A percentile compares a stretch with the other conserved stretches of the same genome.
These are phyloP conservation scores for Thelonectria rubi DNA, from an alignment of 2,329 filamentous ascomycete genomes.

Conservation along the genomic window DNA sequence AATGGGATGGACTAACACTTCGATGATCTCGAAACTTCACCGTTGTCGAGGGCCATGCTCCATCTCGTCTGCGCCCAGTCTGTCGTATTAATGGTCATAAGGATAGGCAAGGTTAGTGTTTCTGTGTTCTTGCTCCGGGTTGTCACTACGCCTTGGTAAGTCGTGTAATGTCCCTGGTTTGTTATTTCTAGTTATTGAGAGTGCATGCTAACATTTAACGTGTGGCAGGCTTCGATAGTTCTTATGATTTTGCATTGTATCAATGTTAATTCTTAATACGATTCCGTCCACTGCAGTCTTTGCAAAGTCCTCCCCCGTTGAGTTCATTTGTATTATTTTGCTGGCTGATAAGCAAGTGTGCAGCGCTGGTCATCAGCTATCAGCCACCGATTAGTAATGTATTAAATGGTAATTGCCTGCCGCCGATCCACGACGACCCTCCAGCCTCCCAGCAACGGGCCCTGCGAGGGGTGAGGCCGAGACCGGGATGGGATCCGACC, in stretches of 20 bases:
- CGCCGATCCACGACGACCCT: no score
- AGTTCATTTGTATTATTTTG: no score
- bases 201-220: neutral
- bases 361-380: no score
- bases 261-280: slow-evolving; percentile 20
- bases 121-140: slow-evolving; percentile 25
- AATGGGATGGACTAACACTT: slow-evolving; percentile 27
- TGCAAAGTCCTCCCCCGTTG: neutral
- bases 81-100: slow-evolving; percentile 22
- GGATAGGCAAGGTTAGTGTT: slow-evolving; percentile 25
- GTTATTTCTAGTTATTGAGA: neutral
- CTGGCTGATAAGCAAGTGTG: neutral
- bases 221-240: slow-evolving; percentile 18
- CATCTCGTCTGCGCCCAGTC: slow-evolving; percentile 17
- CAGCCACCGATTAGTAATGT: no score
- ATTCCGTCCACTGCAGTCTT: slow-evolving; percentile 2
- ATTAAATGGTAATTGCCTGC: no score
- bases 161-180: neutral
- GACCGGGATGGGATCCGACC: no score
- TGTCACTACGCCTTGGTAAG: slow-evolving; percentile 27
- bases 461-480: no score
- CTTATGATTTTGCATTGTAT: slow-evolving; percentile 26
- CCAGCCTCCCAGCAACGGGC: no score
- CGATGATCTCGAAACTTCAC: slow-evolving; percentile 6
- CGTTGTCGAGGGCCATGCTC: slow-evolving; percentile 18